Conservation (phyloP, 106 monocot genomes). For the Phalaenopsis equestris region DNA sequence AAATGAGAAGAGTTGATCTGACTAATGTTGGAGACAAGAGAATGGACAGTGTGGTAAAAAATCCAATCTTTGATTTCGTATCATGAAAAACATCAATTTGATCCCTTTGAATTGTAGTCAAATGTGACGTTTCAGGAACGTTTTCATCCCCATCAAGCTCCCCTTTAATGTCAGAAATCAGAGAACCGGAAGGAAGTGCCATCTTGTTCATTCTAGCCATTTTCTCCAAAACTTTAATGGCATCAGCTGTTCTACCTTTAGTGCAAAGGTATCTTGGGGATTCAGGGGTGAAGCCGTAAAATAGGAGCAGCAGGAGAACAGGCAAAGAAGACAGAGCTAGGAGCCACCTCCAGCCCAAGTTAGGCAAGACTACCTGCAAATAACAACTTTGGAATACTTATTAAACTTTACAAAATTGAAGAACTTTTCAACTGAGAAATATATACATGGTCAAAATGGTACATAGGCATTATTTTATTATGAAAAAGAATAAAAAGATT, state of each 20-base stretch:
- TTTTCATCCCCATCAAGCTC: conserved; percentile 12
- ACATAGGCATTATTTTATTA: neutral
- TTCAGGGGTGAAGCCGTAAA: conserved; percentile 54
- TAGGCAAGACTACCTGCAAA: conserved; percentile 63
- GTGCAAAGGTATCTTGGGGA: conserved; percentile 79
- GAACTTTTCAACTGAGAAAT: neutral
- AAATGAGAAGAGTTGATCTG: conserved; percentile 65
- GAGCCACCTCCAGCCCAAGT: conserved; percentile 78
- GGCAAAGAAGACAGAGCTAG: conserved; percentile 61
- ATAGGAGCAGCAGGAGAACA: conserved; percentile 57
- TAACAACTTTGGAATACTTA: neutral
- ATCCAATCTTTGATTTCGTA: conserved; percentile 14
- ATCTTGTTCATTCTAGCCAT: conserved; percentile 44
- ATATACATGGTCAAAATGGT: neutral
- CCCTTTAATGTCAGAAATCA: conserved; percentile 24
- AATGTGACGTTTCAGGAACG: conserved; percentile 33
- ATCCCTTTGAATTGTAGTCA: conserved; percentile 19
- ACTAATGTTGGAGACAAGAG: conserved; percentile 47
- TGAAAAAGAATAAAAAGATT: no score
- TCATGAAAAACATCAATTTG: neutral
- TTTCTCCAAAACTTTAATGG: conserved; percentile 39
- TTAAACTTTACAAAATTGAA: neutral
- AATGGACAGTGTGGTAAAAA: conserved; percentile 16
- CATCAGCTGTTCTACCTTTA: conserved; percentile 55
- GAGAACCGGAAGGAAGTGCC: conserved; percentile 50